phyloP scores from a whole-genome alignment of 2,329 filamentous ascomycete species.

The Aspergillus brasiliensis region DNA sequence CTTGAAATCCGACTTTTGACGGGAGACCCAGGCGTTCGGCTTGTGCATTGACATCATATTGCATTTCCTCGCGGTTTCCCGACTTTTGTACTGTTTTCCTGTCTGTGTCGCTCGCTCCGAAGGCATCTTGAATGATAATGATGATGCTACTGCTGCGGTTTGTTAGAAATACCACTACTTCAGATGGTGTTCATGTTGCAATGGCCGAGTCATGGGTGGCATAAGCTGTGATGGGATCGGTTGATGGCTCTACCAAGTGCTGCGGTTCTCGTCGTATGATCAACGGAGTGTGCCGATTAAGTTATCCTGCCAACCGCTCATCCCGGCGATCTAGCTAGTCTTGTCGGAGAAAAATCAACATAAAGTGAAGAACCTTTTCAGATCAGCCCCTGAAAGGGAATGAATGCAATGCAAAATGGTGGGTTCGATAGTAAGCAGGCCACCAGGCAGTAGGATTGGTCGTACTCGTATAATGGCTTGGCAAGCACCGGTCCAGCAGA shows the following conservation, averaged over 20 bases:
- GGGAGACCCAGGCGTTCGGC: slow-evolving; percentile 15
- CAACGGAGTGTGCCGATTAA: background rate
- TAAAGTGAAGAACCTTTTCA: background rate
- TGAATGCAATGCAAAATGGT: background rate
- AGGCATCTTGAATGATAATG: background rate
- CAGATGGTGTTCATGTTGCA: background rate
- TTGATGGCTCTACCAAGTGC: background rate
- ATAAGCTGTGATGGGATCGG: background rate
- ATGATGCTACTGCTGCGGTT: background rate
- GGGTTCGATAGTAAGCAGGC: background rate
- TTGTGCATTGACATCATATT: slow-evolving; percentile 8
- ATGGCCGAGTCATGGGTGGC: background rate
- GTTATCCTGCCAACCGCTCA: background rate
- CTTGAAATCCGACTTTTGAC: background rate
- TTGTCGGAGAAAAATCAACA: background rate
- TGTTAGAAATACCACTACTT: background rate
- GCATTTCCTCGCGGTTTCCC: background rate
- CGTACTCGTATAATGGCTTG: slow-evolving; percentile 9
- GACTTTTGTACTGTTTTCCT: background rate
- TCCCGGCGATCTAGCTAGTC: background rate
- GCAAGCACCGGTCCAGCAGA: background rate
- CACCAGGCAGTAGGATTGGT: background rate
- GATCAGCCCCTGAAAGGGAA: slow-evolving; percentile 3
- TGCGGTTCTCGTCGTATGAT: background rate
- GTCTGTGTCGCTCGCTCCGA: background rate